These are phyloP conservation scores for Limtongia smithiae DNA, from an alignment of 805 yeast genomes.

Conservation along the genomic window DNA sequence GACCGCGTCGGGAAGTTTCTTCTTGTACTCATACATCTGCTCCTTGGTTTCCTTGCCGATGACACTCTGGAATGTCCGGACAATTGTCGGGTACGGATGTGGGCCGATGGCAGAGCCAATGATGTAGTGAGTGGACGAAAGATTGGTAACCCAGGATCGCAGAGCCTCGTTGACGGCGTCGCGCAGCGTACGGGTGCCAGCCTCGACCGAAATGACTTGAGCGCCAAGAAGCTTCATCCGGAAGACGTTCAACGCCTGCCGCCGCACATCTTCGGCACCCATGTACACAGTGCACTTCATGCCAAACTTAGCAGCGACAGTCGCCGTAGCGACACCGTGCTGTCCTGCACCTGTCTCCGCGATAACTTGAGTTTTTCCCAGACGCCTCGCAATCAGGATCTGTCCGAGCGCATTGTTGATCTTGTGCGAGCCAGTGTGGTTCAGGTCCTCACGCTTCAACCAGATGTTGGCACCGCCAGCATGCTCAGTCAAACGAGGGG, in stretches of 20 bases:
- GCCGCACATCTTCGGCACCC: constrained; percentile 99
- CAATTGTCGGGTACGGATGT: constrained; percentile 97
- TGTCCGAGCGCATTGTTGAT: constrained; percentile 49
- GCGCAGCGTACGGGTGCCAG: constrained; percentile 93
- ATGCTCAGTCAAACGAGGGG: constrained; percentile 81
- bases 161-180: constrained; percentile 98
- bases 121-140: constrained; percentile 84
- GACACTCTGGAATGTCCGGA: constrained; percentile 95
- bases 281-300: constrained; percentile 88
- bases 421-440: constrained; percentile 49
- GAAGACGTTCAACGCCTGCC: constrained; percentile 97
- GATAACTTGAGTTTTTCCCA: constrained; percentile 46
- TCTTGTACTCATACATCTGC: constrained; percentile 79
- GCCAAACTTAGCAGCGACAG: constrained; percentile 61
- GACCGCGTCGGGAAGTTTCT: constrained; percentile 84
- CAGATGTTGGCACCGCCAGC: constrained; percentile 96
- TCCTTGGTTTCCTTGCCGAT: constrained; percentile 93
- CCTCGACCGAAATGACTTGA: constrained; percentile 84
- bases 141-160: constrained; percentile 88
- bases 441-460: constrained; percentile 91
- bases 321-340: constrained; percentile 53
- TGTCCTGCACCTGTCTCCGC: constrained; percentile 54
- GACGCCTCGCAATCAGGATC: constrained; percentile 43
- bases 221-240: constrained; percentile 97
- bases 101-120: constrained; percentile 99